Base-by-base conservation (phyloP, 805 yeast genomes). In the Hanseniaspora jakobsenii region DNA sequence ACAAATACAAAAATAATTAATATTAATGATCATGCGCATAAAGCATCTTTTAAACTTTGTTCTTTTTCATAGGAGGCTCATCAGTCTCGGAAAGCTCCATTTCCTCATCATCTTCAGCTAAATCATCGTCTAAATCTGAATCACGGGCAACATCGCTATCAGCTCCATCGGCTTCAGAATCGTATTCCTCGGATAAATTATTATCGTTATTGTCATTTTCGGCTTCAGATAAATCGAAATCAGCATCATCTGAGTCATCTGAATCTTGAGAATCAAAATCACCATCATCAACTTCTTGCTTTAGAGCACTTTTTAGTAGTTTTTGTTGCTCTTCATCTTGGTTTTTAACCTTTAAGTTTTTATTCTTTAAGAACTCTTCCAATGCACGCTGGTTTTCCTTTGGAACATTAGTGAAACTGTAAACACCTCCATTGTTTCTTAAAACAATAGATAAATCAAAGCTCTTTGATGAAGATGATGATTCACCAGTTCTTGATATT, bases 281-380 rank as follows among this genome's bases (percentile, higher is more conserved):
- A 5, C 84, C 94, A 48, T 78, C 77, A 35, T 80, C 81, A 16
- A 16, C 27, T 35, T 42, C 39, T 10, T 17, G 36, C 4, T 42
- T 42, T n/a, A 42, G 18, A 23, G 46, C n/a, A 14, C 37, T 42
- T 30, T 38, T 45, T 57, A 86, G 65, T 67, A 82, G 71, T 39
- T 78, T 78, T 63, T 86, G 85, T 32, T 89, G 94, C 45, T 85
- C 81, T 53, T 78, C 83, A 50, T 86, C 87, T 56, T 89, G 97
- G 58, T 87, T 87, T 66, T 78, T 81, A 41, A 89, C 83, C 52
- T 75, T 70, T 49, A 91, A 65, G 47, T 81, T 81, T 70, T 84
- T 86, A 38, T 80, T 75, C 53, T 72, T 72, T 62, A 89, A 73
- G 67, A 70, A 91, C 35, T 69, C 69, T 59, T 89, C 94, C 48